Conservation (phyloP, 2,329 filamentous ascomycete genomes). For the Diaporthe ilicicola region DNA sequence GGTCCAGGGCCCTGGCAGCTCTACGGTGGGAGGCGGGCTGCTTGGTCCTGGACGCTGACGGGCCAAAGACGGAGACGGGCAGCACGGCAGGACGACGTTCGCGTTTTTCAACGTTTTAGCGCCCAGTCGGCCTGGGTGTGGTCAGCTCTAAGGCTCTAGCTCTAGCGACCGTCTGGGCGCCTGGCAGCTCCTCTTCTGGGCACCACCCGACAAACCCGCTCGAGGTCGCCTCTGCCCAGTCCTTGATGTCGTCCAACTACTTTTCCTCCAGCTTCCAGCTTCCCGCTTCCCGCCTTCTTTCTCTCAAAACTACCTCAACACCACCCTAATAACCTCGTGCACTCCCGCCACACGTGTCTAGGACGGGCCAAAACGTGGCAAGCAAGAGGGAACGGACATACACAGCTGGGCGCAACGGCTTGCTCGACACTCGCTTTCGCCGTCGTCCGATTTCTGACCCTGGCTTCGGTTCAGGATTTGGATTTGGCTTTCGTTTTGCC, state of each 20-base stretch:
- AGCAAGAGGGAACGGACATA: conserved; percentile 8
- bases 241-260: conserved; percentile 13
- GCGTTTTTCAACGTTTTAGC: conserved; percentile 9
- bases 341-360: conserved; percentile 6
- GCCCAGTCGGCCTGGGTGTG: background rate
- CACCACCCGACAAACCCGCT: conserved; percentile 2
- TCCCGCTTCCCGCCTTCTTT: background rate
- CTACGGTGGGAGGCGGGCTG: background rate
- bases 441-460: background rate
- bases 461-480: background rate
- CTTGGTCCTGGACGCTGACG: background rate
- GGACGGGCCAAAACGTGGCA: conserved; percentile 12
- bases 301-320: background rate
- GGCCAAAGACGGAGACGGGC: background rate
- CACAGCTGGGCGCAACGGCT: conserved; percentile 2
- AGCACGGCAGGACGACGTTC: background rate
- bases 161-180: conserved; percentile 5
- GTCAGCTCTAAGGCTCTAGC: background rate
- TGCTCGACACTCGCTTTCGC: conserved; percentile 9
- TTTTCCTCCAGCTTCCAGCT: conserved; percentile 1
- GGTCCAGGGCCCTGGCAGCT: background rate
- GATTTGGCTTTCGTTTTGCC: conserved; percentile 3
- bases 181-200: background rate
- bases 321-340: background rate
- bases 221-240: background rate